Conservation (phyloP, 805 yeast species). For the Metschnikowia reukaufii region DNA sequence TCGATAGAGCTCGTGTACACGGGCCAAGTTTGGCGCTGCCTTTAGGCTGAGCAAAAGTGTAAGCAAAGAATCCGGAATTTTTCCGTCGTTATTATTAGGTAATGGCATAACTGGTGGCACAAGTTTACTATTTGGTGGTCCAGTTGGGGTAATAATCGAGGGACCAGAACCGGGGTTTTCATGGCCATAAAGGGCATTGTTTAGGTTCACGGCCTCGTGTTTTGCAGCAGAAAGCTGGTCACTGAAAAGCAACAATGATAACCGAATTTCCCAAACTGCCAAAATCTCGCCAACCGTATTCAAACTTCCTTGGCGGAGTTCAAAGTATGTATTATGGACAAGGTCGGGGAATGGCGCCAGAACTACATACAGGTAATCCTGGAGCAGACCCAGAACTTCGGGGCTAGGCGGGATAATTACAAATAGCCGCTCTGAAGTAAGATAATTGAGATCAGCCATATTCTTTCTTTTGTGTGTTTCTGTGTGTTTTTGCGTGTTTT, state of each 20-base stretch:
- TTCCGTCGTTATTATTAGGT: conserved; percentile 35
- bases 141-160: no score
- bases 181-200: conserved; percentile 33
- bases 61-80: conserved; percentile 29
- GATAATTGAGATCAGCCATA: neutral
- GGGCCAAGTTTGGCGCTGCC: conserved; percentile 40
- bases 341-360: conserved; percentile 11
- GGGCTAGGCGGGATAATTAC: neutral
- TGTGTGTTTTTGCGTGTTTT: neutral
- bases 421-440: conserved; percentile 4
- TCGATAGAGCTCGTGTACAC: conserved; percentile 46
- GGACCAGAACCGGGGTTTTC: conserved; percentile 26
- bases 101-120: conserved; percentile 30
- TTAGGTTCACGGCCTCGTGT: conserved; percentile 38
- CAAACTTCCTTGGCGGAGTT: conserved; percentile 6
- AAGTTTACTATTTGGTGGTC: no score
- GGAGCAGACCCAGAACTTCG: conserved; percentile 4
- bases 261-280: conserved; percentile 38
- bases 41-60: conserved; percentile 41
- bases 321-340: conserved; percentile 14
- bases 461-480: no score
- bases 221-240: conserved; percentile 32
- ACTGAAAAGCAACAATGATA: conserved; percentile 31
- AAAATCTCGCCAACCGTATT: conserved; percentile 16
- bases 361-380: conserved; percentile 7